Evolutionary conservation across 441 rosid genomes (phyloP).

Genomic region (Pelargonium australe): DNA sequence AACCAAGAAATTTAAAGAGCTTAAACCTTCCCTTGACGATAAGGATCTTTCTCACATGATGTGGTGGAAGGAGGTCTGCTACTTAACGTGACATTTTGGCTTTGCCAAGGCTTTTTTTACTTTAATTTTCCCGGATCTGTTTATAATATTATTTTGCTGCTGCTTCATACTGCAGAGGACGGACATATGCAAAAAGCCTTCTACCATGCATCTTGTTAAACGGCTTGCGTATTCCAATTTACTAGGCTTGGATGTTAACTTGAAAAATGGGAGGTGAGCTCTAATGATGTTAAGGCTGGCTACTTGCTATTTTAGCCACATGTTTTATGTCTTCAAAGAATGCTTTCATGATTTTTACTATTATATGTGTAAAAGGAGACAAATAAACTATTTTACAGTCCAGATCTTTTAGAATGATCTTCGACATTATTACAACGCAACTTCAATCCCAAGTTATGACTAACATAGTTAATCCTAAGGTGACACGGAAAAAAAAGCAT

Average conservation of each 20-base stretch:
- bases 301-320: neutral
- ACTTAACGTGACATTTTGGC: slow-evolving; percentile 3
- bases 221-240: slow-evolving; percentile 73
- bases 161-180: slow-evolving; percentile 48
- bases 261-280: slow-evolving; percentile 76
- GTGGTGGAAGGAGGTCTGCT: slow-evolving; percentile 89
- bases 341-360: too few species aligned
- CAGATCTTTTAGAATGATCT: too few species aligned
- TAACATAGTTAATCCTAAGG: too few species aligned
- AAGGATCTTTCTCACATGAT: slow-evolving; percentile 65
- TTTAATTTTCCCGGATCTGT: neutral
- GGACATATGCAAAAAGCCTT: slow-evolving; percentile 75
- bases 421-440: too few species aligned
- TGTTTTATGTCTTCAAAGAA: neutral
- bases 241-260: slow-evolving; percentile 63
- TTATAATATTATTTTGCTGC: slow-evolving; percentile 8
- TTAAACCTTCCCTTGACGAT: slow-evolving; percentile 39
- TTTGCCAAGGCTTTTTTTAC: neutral
- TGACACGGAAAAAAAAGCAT: too few species aligned
- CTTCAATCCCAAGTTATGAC: too few species aligned
- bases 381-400: too few species aligned
- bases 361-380: too few species aligned
- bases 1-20: slow-evolving; percentile 45
- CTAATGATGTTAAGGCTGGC: slow-evolving; percentile 1
- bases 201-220: slow-evolving; percentile 59